Conservation (phyloP, 345 rosid genomes). For the Garcia nutans region DNA sequence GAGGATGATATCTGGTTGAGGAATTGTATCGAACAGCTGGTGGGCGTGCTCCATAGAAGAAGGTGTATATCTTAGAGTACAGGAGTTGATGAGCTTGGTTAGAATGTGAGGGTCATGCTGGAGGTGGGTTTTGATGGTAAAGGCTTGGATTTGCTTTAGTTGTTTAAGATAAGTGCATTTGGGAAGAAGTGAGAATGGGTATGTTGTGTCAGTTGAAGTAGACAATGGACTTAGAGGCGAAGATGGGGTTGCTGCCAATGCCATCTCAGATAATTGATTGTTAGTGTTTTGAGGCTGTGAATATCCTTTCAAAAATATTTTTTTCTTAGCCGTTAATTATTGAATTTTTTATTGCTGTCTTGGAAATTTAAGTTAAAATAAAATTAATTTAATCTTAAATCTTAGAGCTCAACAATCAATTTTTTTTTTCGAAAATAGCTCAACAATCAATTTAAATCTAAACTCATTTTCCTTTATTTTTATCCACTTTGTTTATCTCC, state of each 20-base stretch:
- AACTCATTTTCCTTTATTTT: too few species aligned
- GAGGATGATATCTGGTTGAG: conserved; percentile 25
- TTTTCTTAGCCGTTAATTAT: too few species aligned
- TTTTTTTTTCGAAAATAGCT: too few species aligned
- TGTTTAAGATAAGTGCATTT: conserved; percentile 49
- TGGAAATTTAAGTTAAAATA: too few species aligned
- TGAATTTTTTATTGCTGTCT: too few species aligned
- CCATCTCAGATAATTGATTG: not conserved
- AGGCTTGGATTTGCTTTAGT: conserved; percentile 71
- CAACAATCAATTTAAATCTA: too few species aligned
- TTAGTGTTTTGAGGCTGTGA: conserved; percentile 1
- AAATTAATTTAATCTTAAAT: too few species aligned
- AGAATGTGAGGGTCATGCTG: conserved; percentile 40
- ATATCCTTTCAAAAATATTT: too few species aligned
- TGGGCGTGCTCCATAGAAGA: conserved; percentile 23
- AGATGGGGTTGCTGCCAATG: conserved; percentile 40
- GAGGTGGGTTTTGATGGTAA: conserved; percentile 59
- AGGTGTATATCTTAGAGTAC: conserved; percentile 24
- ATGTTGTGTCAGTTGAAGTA: conserved; percentile 8
- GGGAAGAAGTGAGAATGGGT: conserved; percentile 44
- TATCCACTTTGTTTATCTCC: too few species aligned
- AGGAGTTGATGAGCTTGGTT: conserved; percentile 31
- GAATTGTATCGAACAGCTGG: conserved; percentile 21
- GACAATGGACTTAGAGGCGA: conserved; percentile 10
- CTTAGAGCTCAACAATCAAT: too few species aligned